A percentile compares a stretch with the other conserved stretches of the same genome.
phyloP scores from a whole-genome alignment of 257 asterid genomes.

The Gentiana macrophylla region DNA sequence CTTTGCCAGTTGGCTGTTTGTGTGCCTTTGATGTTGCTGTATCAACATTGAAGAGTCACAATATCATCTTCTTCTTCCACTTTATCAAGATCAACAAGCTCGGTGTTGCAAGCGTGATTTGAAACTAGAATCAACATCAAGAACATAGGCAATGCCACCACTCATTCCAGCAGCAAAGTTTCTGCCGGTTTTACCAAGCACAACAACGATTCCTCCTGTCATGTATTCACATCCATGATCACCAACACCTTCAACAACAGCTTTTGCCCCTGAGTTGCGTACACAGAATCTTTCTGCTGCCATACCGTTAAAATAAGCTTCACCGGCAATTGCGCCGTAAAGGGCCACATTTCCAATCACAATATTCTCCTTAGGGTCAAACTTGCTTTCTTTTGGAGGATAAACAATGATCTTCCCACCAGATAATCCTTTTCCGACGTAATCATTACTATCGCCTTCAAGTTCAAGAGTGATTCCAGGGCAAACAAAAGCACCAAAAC shows the following conservation, averaged over 20 bases:
- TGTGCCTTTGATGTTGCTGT: conserved; percentile 95
- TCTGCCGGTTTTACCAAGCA: conserved; percentile 87
- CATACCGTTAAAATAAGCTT: conserved; percentile 98
- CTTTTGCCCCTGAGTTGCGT: conserved; percentile 90
- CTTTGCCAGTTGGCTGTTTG: conserved; percentile 76
- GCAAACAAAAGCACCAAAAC: conserved; percentile 96
- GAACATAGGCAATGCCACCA: conserved; percentile 92
- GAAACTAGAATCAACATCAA: conserved; percentile 64
- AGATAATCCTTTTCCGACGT: conserved; percentile 96
- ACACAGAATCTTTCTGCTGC: conserved; percentile 99
- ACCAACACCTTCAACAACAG: conserved; percentile 99
- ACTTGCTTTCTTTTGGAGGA: conserved; percentile 81
- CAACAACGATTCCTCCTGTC: conserved; percentile 96
- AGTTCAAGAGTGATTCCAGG: conserved; percentile 93
- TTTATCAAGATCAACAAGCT: conserved; percentile 89
- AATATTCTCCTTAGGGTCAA: conserved; percentile 89
- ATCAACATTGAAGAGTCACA: conserved; percentile 80
- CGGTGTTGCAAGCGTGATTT: conserved; percentile 69
- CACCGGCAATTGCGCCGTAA: conserved; percentile 90
- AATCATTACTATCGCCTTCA: conserved; percentile 98
- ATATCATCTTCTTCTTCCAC: conserved; percentile 87
- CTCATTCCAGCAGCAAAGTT: conserved; percentile 99
- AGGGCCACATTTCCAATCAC: conserved; percentile 98
- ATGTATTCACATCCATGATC: conserved; percentile 99
- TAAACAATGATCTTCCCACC: conserved; percentile 88